phyloP scores from a whole-genome alignment of 352 stramenopile species.

The Elongisporangium undulatum region DNA sequence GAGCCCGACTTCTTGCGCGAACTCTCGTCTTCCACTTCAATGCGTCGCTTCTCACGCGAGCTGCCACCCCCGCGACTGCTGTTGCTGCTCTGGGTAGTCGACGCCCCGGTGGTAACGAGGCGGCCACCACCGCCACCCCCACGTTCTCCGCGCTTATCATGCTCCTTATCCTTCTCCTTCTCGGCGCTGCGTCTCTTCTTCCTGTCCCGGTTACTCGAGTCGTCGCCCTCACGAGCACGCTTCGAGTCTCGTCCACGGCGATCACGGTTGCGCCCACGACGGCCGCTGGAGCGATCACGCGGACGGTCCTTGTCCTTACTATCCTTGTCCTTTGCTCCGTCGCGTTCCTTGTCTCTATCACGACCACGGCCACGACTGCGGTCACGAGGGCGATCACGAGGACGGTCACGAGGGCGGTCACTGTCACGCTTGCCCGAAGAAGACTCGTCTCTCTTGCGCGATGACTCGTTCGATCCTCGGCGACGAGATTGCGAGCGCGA shows the following conservation, averaged over 20 bases:
- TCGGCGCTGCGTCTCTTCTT: conserved; percentile 22
- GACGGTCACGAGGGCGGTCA: conserved; percentile 13
- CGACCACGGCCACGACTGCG: conserved; percentile 9
- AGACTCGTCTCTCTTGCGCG: conserved; percentile 16
- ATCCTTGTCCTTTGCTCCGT: conserved; percentile 1
- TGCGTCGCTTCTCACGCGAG: conserved; percentile 37
- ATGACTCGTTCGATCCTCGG: conserved; percentile 28
- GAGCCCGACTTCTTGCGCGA: conserved; percentile 9
- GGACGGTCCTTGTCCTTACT: conserved; percentile 11
- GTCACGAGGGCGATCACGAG: conserved; percentile 7
- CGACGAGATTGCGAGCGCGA: conserved; percentile 45
- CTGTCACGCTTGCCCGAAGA: conserved; percentile 16
- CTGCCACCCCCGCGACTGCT: conserved; percentile 14
- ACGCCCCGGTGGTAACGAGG: conserved; percentile 40
- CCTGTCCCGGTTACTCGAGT: conserved; percentile 14
- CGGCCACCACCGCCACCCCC: conserved; percentile 22
- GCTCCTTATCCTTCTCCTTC: conserved; percentile 14
- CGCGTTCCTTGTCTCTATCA: conserved; percentile 12
- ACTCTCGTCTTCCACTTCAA: conserved; percentile 42
- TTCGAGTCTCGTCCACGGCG: conserved; percentile 26
- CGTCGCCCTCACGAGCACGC: conserved; percentile 17
- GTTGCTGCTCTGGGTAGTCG: conserved; percentile 20
- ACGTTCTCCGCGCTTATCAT: conserved; percentile 22
- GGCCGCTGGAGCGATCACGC: conserved; percentile 9
- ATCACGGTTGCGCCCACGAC: conserved; percentile 22